Base-by-base conservation (phyloP, 257 asterid species). In the Plantago major region DNA sequence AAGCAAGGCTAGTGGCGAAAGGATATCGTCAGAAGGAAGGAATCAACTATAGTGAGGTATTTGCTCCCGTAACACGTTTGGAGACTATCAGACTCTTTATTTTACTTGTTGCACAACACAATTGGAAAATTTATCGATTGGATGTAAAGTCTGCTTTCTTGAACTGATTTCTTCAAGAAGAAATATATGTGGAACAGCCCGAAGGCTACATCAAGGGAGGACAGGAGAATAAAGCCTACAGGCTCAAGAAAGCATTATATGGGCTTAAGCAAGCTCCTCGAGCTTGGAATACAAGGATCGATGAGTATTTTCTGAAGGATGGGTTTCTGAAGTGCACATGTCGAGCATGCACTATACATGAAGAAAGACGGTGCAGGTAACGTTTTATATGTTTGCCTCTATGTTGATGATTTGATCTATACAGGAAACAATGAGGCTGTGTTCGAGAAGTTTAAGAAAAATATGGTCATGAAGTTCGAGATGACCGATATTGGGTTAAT, bases 351-450 rank as follows among this genome's bases (percentile, higher is more conserved):
- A 30, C 16, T 26, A 3, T 53, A 53, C 5, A 9, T 53, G 58
- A 53, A 53, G 42, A 48, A 48, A 7, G 58, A 53, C 7, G 58
- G 58, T 53, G n/a, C n/a, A n/a, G n/a, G n/a, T n/a, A n/a, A n/a
- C n/a, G n/a, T n/a, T n/a, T n/a, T n/a, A n/a, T n/a, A n/a, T n/a
- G n/a, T n/a, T n/a, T n/a, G n/a, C n/a, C n/a, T n/a, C n/a, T n/a
- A n/a, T n/a, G n/a, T n/a, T 8, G 58, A 53, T 26, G 58, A 53
- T 22, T 53, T 53, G 15, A 53, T 53, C 22, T 53, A 17, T 22
- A 53, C 58, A 2, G 58, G 58, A 11, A 53, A 53, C 3, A 19
- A 11, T 53, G n/a, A 26, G 11, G 58, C 42, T 0, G 22, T 53
- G 58, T 53, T 53, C 11, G 38, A 53, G 14, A 53, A 17, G 13